These are phyloP conservation scores for Syzygium oleosum DNA, from an alignment of 345 rosid species.

Conservation along the genomic window DNA sequence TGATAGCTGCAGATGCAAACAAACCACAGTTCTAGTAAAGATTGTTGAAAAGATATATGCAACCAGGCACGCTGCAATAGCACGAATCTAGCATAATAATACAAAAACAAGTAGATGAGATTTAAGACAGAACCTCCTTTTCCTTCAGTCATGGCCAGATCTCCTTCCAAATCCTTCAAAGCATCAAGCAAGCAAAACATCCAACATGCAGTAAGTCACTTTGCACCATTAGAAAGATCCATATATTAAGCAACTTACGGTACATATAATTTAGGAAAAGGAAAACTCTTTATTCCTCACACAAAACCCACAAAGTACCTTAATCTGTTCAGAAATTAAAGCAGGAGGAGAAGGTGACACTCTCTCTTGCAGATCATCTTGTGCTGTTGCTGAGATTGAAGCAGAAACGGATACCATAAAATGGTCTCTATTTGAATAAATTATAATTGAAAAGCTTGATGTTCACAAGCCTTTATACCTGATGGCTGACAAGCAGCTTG, in stretches of 20 bases:
- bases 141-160: not conserved
- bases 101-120: not conserved
- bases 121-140: not conserved
- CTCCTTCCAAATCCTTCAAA: constrained; percentile 1
- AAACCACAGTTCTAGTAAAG: not conserved
- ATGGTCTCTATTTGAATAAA: not conserved
- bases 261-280: not conserved
- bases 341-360: constrained; percentile 7
- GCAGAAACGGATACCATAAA: not conserved
- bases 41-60: not conserved
- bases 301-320: constrained; percentile 15
- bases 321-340: constrained; percentile 15
- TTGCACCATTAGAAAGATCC: not conserved
- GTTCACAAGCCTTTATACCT: constrained; percentile 9
- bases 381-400: constrained; percentile 9
- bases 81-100: not conserved
- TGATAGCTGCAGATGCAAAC: not conserved
- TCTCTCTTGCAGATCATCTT: constrained; percentile 11
- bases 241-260: not conserved
- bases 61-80: not conserved
- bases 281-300: not conserved
- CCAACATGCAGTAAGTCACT: not conserved
- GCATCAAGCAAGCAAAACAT: not conserved
- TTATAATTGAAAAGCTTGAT: not conserved
- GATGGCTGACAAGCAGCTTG: constrained; percentile 5